A percentile compares a stretch with the other conserved stretches of the same genome.
Conservation (phyloP, 805 yeast species). For the Ogataea angusta region DNA sequence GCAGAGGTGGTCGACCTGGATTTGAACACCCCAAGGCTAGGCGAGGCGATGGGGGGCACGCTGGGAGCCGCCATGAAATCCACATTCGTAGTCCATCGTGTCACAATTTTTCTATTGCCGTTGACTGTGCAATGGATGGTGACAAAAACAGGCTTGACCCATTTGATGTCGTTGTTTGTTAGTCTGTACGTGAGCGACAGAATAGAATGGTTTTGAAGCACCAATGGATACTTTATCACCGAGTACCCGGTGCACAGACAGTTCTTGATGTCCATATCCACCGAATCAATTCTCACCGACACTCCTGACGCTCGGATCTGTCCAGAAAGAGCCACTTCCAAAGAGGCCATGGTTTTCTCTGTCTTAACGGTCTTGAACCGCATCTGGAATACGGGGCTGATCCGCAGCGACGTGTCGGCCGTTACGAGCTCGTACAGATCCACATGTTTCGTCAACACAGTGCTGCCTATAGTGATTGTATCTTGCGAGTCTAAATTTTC, state of each 20-base stretch:
- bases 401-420: conserved; percentile 9
- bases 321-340: conserved; percentile 24
- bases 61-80: conserved; percentile 25
- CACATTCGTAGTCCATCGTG: conserved; percentile 38
- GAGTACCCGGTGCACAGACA: conserved; percentile 26
- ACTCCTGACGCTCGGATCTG: conserved; percentile 11
- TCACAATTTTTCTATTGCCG: conserved; percentile 21
- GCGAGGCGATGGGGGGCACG: conserved; percentile 25
- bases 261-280: conserved; percentile 21
- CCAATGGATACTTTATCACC: conserved; percentile 31
- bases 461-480: conserved; percentile 15
- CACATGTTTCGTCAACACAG: conserved; percentile 4
- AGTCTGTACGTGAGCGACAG: conserved; percentile 28
- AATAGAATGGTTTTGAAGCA: conserved; percentile 15
- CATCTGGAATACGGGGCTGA: conserved; percentile 30
- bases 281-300: conserved; percentile 14
- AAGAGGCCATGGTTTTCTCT: conserved; percentile 27
- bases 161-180: conserved; percentile 25
- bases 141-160: conserved; percentile 27
- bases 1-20: conserved; percentile 18
- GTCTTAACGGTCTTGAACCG: conserved; percentile 25
- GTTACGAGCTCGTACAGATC: conserved; percentile 10
- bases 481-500: conserved; percentile 3
- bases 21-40: conserved; percentile 14
- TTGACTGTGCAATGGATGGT: conserved; percentile 22